Conservation (phyloP, 179 eudicot genomes). For the Silene coronaria region DNA sequence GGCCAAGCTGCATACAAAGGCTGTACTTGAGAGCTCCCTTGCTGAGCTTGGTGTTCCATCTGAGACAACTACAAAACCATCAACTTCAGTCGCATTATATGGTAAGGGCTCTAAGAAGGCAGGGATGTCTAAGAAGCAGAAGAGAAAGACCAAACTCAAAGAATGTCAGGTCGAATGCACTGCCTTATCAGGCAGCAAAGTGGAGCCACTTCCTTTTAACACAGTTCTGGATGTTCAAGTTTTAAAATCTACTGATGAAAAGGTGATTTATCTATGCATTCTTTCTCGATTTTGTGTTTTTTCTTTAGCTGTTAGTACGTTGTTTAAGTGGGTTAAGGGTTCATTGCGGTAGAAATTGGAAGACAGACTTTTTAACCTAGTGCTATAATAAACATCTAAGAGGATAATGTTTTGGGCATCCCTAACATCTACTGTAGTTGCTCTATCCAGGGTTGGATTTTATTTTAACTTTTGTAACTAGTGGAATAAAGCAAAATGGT, state of each 20-base stretch:
- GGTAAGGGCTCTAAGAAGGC: slow-evolving; percentile 49
- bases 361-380: not conserved
- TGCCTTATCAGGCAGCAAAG: slow-evolving; percentile 25
- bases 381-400: not conserved
- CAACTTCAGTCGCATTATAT: slow-evolving; percentile 38
- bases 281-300: not conserved
- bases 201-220: slow-evolving; percentile 30
- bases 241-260: slow-evolving; percentile 23
- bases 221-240: slow-evolving; percentile 33
- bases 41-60: slow-evolving; percentile 71
- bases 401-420: not conserved
- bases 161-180: slow-evolving; percentile 27
- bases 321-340: not conserved
- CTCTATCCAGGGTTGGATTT: not conserved
- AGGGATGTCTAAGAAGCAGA: slow-evolving; percentile 60
- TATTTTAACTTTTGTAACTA: no score
- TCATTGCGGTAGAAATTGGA: not conserved
- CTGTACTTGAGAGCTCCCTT: slow-evolving; percentile 58
- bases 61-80: slow-evolving; percentile 35
- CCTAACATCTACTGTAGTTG: not conserved
- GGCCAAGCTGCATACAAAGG: slow-evolving; percentile 67
- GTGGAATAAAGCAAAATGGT: no score
- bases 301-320: not conserved
- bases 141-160: slow-evolving; percentile 62
- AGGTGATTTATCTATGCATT: slow-evolving; percentile 25